Percentiles rank a stretch among this genome's conserved stretches.
Evolutionary conservation across 208 protist genomes (phyloP).

Genomic region (Trypanosoma congolense): DNA sequence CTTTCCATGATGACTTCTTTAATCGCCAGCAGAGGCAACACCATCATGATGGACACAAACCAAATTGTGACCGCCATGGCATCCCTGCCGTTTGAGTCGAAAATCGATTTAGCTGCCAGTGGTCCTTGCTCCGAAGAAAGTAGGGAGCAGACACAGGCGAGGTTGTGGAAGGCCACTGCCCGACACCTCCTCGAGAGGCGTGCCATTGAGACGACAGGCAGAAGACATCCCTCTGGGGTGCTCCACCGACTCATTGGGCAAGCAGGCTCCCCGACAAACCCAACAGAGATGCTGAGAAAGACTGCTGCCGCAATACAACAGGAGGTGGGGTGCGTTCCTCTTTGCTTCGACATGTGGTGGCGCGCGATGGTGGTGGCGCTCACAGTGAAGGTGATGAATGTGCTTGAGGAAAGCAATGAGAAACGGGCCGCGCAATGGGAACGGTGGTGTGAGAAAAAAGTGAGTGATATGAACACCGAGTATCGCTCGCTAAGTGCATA

Average conservation of each 20-base stretch:
- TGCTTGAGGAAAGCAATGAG: conserved; percentile 67
- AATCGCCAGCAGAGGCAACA: conserved; percentile 27
- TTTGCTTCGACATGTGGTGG: conserved; percentile 89
- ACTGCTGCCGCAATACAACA: conserved; percentile 31
- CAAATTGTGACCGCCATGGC: conserved; percentile 59
- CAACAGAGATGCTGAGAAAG: conserved; percentile 36
- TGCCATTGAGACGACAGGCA: conserved; percentile 50
- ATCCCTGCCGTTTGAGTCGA: conserved; percentile 3
- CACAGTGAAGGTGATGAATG: conserved; percentile 66
- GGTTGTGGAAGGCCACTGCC: conserved; percentile 14
- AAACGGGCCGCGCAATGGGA: conserved; percentile 31
- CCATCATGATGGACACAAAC: conserved; percentile 76
- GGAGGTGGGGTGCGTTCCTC: conserved; percentile 38
- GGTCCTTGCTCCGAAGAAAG: background rate
- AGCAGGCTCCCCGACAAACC: conserved; percentile 31
- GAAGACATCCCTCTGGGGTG: conserved; percentile 17
- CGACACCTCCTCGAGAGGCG: conserved; percentile 42
- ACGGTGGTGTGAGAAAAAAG: conserved; percentile 30
- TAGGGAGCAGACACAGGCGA: background rate
- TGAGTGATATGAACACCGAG: conserved; percentile 31
- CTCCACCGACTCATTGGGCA: conserved; percentile 25
- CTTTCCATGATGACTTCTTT: conserved; percentile 50
- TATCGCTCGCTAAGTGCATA: conserved; percentile 24
- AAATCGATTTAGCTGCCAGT: background rate
- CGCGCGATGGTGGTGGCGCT: conserved; percentile 78